Base-by-base conservation (phyloP, 139 green algal genomes). In the Tetradesmus lagerheimii region DNA sequence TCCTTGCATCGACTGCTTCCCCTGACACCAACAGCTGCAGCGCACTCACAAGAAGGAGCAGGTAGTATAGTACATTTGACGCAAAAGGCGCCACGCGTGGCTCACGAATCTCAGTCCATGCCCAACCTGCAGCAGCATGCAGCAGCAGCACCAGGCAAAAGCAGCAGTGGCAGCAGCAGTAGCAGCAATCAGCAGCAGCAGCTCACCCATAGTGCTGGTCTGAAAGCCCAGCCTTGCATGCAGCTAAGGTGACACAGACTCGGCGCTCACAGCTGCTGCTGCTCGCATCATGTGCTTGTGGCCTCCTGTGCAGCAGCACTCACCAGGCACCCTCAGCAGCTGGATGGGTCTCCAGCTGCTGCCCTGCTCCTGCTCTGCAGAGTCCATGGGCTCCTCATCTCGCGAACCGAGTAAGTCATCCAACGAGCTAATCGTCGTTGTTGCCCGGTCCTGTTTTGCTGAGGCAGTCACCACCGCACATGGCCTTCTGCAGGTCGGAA, bases 21-120 rank as follows among this genome's bases (percentile, higher is more conserved):
- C 6, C 20, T 23, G 12, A 12, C 47, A 76, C 4, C 29, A 20
- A 11, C 66, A 76, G 11, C 25, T 29, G 66, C 66, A 76, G 66
- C 66, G 29, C 80, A 37, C 83, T 88, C 45, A 88, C 83, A 66
- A 80, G 9, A 5, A 88, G 64, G 27, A 88, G n/a, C 35, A 80
- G 64, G 41, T 88, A 88, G 64, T 88, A 88, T 4, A 88, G 62
- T n/a, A 43, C 83, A 66, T 80, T 88, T 5, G 38, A 34, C 11
- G 64, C 62, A 25, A 88, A 12, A 2, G 83, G 83, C 11, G 18
- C 38, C 38, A 88, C 83, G 4, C 83, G 83, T 1, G 83, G 83
- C 64, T 88, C 83, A 1, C 25, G 64, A 4, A 88, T 38, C 67
- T 88, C 81, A 38, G 31, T 50, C 81, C 81, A 87, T 25, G 81